Conservation (phyloP, 2,329 filamentous ascomycete species). For the Verticillium nubilum region DNA sequence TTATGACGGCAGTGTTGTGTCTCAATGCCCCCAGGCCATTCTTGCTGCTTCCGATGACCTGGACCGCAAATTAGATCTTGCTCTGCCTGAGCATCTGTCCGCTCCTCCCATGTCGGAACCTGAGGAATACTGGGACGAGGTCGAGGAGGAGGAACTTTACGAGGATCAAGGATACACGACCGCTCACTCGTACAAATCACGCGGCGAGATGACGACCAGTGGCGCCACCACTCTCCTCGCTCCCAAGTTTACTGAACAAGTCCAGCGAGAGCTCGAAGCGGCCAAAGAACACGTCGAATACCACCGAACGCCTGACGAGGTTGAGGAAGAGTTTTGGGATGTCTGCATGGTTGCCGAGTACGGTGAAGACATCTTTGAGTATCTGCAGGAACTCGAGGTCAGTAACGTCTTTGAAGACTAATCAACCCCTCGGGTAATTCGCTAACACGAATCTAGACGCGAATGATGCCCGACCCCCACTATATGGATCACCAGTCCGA, state of each 20-base stretch:
- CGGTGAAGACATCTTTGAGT: constrained; percentile 88
- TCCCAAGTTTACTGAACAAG: constrained; percentile 64
- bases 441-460: constrained; percentile 44
- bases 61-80: neutral
- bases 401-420: constrained; percentile 20
- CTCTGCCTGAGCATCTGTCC: constrained; percentile 4
- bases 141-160: constrained; percentile 57
- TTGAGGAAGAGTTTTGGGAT: constrained; percentile 87
- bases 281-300: constrained; percentile 61
- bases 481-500: constrained; percentile 99
- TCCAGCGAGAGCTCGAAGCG: constrained; percentile 65
- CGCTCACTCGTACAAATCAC: constrained; percentile 68
- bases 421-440: constrained; percentile 10
- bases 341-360: constrained; percentile 98
- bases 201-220: constrained; percentile 55
- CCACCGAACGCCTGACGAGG: constrained; percentile 63
- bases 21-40: constrained; percentile 2
- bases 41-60: neutral
- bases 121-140: constrained; percentile 77
- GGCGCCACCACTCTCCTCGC: constrained; percentile 57
- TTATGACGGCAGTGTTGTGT: neutral
- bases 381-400: constrained; percentile 88
- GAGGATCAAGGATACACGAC: constrained; percentile 71
- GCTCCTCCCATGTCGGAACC: constrained; percentile 21
- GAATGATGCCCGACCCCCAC: constrained; percentile 79